Percentiles rank a stretch among this genome's conserved stretches.
These are phyloP conservation scores for Pleodorina starrii DNA, from an alignment of 139 green algal species.

Conservation along the genomic window DNA sequence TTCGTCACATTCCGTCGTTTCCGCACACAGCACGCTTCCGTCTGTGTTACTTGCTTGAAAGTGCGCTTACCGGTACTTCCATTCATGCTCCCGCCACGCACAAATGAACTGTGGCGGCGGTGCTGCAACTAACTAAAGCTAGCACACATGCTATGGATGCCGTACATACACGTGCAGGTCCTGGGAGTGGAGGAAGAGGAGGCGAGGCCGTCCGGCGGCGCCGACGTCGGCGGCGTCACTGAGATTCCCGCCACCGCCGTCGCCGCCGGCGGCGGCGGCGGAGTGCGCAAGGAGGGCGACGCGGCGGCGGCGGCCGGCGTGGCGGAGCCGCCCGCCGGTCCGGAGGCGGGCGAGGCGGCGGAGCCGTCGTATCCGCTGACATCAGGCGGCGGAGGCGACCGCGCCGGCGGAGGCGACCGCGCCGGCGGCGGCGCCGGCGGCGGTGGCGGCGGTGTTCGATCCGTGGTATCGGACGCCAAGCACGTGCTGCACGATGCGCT, in stretches of 20 bases:
- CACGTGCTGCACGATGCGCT: conserved; percentile 14
- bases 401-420: not conserved
- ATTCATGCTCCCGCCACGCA: no score
- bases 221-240: not conserved
- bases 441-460: not conserved
- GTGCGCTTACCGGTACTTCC: no score
- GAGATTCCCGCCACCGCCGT: not conserved
- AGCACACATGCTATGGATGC: no score
- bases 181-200: conserved; percentile 1
- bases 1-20: no score
- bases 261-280: not conserved
- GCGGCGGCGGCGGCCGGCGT: not conserved
- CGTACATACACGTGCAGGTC: not conserved
- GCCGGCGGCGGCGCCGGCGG: not conserved
- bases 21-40: no score
- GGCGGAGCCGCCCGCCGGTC: not conserved
- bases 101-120: no score
- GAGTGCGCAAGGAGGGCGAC: not conserved
- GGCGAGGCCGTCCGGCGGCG: not conserved
- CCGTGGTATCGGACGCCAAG: not conserved
- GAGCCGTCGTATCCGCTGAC: no score
- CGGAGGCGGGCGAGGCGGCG: not conserved
- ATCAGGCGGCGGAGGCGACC: not conserved
- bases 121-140: no score
- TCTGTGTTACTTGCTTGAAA: no score